Evolutionary conservation across 371 early-diverging fungal species (phyloP).

Genomic region (Circinella minor): DNA sequence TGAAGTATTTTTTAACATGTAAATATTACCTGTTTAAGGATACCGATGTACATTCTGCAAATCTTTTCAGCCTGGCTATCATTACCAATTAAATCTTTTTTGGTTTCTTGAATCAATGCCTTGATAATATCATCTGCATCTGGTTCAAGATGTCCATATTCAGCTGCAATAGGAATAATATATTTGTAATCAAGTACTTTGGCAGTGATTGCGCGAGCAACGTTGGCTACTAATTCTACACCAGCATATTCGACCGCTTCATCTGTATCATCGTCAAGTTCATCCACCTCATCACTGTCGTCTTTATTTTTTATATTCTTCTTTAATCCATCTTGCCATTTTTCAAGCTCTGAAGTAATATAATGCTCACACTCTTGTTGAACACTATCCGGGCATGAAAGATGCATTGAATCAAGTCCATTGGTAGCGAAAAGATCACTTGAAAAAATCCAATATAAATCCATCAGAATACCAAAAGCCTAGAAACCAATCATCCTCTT

Average conservation of each 20-base stretch:
- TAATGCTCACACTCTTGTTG: conserved; percentile 36
- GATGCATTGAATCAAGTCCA: conserved; percentile 36
- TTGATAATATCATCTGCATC: conserved; percentile 58
- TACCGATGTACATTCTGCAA: conserved; percentile 39
- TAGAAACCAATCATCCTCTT: background rate
- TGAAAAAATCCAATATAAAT: conserved; percentile 62
- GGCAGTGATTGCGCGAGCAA: conserved; percentile 43
- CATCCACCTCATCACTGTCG: background rate
- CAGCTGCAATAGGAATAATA: conserved; percentile 36
- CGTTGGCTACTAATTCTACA: conserved; percentile 27
- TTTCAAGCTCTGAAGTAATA: conserved; percentile 15
- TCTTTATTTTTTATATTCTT: conserved; percentile 8
- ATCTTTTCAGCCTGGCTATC: conserved; percentile 33
- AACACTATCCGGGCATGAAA: conserved; percentile 38
- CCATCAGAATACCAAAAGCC: conserved; percentile 57
- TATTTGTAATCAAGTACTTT: conserved; percentile 48
- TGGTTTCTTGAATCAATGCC: conserved; percentile 48
- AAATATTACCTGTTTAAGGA: conserved; percentile 45
- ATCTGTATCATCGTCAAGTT: background rate
- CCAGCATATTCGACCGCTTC: conserved; percentile 13
- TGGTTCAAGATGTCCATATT: conserved; percentile 44
- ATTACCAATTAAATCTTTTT: conserved; percentile 32
- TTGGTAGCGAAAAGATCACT: conserved; percentile 48
- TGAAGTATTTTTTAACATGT: background rate
- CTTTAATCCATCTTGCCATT: conserved; percentile 13